Evolutionary conservation across 306 rosid species (phyloP).

Genomic region (Cucumis cinereus): DNA sequence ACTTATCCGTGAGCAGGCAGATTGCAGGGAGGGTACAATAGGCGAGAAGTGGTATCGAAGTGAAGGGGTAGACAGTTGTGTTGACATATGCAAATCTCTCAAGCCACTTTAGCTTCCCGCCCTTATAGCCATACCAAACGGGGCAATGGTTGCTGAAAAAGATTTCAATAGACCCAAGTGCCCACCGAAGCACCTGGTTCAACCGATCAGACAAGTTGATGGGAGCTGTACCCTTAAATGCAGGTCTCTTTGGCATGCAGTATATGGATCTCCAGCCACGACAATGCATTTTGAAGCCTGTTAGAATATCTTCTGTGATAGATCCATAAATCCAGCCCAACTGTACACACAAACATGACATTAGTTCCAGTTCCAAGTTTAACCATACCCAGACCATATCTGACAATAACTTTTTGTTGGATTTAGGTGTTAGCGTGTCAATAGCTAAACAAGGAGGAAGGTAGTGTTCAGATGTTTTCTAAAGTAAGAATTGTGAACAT

Average conservation of each 20-base stretch:
- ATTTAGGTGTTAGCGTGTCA: neutral
- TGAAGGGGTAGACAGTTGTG: slow-evolving; percentile 94
- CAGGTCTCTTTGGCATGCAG: slow-evolving; percentile 73
- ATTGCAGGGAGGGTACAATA: slow-evolving; percentile 83
- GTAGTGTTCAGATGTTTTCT: neutral
- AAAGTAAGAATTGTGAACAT: slow-evolving; percentile 9
- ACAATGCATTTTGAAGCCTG: slow-evolving; percentile 98
- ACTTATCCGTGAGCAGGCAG: slow-evolving; percentile 94
- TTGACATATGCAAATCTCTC: slow-evolving; percentile 84
- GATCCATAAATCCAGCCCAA: slow-evolving; percentile 97
- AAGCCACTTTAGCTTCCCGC: slow-evolving; percentile 87
- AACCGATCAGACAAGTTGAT: slow-evolving; percentile 93
- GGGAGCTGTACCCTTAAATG: slow-evolving; percentile 98
- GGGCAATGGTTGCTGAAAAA: slow-evolving; percentile 94
- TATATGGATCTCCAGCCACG: slow-evolving; percentile 98
- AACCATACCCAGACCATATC: neutral
- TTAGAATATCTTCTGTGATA: slow-evolving; percentile 85
- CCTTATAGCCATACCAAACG: slow-evolving; percentile 80
- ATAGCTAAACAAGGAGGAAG: neutral
- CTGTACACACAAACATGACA: slow-evolving; percentile 32
- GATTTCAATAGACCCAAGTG: slow-evolving; percentile 89
- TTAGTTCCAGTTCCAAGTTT: neutral
- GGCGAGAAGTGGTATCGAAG: slow-evolving; percentile 83
- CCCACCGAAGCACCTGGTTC: slow-evolving; percentile 98
- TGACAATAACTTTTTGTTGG: neutral